Percentiles rank a stretch among this genome's conserved stretches.
Evolutionary conservation across 345 rosid species (phyloP).

Genomic region (Populus tremula): DNA sequence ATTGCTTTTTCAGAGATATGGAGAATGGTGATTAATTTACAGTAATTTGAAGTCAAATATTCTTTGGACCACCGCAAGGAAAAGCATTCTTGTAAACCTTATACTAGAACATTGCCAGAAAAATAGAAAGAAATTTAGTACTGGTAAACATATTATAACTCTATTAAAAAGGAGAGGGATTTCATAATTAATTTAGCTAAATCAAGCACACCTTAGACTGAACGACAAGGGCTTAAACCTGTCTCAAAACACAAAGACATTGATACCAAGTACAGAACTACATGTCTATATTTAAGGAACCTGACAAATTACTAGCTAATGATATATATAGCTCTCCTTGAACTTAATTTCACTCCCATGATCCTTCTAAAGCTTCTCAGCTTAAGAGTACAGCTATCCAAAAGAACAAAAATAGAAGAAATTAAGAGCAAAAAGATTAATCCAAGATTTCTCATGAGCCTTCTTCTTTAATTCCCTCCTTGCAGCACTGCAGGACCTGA

Average conservation of each 20-base stretch:
- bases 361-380: slow-evolving; percentile 17
- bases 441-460: neutral
- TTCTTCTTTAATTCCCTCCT: neutral
- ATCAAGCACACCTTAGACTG: neutral
- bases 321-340: slow-evolving; percentile 15
- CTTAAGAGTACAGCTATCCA: slow-evolving; percentile 3
- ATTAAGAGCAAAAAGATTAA: neutral
- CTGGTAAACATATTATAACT: neutral
- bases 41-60: slow-evolving; percentile 20
- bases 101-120: neutral
- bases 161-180: neutral
- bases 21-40: slow-evolving; percentile 3
- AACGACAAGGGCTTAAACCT: neutral
- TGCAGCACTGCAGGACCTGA: neutral
- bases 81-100: slow-evolving; percentile 12
- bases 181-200: neutral
- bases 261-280: slow-evolving; percentile 13
- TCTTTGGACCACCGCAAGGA: slow-evolving; percentile 31
- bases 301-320: slow-evolving; percentile 20
- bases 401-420: neutral
- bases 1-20: slow-evolving; percentile 24
- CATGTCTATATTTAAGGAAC: slow-evolving; percentile 24
- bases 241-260: neutral
- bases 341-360: neutral
- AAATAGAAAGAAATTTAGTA: neutral